phyloP scores from a whole-genome alignment of 2,329 filamentous ascomycete genomes.

The Myriosclerotinia scirpicola region DNA sequence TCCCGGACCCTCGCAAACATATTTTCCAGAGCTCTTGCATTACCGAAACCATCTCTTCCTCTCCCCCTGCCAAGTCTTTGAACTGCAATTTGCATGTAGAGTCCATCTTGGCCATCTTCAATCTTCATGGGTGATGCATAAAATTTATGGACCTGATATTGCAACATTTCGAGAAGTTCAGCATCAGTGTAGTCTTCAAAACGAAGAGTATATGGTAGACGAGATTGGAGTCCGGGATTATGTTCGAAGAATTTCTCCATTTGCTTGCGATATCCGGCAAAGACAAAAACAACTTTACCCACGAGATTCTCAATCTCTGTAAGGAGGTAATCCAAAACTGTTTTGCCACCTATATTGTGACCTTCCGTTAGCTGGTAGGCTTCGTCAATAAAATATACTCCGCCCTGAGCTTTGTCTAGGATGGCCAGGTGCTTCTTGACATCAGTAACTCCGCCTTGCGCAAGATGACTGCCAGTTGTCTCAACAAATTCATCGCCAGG shows the following conservation, averaged over 20 bases:
- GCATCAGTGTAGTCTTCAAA: slow-evolving; percentile 69
- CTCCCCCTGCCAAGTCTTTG: slow-evolving; percentile 62
- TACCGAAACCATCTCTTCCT: slow-evolving; percentile 68
- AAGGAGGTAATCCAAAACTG: slow-evolving; percentile 69
- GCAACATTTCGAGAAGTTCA: slow-evolving; percentile 63
- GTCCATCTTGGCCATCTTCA: slow-evolving; percentile 57
- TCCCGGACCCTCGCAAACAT: slow-evolving; percentile 52
- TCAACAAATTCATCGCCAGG: slow-evolving; percentile 62
- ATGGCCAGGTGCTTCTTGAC: slow-evolving; percentile 57
- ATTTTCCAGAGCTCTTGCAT: slow-evolving; percentile 70
- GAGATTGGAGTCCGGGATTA: slow-evolving; percentile 68
- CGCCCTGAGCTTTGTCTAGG: slow-evolving; percentile 63
- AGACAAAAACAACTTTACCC: slow-evolving; percentile 68
- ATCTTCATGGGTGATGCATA: slow-evolving; percentile 57
- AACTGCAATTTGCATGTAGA: slow-evolving; percentile 63
- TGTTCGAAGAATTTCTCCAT: slow-evolving; percentile 78
- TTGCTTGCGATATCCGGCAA: slow-evolving; percentile 71
- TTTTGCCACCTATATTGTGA: slow-evolving; percentile 55
- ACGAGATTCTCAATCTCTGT: slow-evolving; percentile 70
- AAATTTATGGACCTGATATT: slow-evolving; percentile 52
- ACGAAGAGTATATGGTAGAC: slow-evolving; percentile 63
- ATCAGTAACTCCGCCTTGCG: slow-evolving; percentile 59
- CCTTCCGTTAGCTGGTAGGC: slow-evolving; percentile 70
- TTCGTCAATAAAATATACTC: slow-evolving; percentile 76
- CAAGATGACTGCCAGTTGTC: slow-evolving; percentile 65